Base-by-base conservation (phyloP, 306 rosid genomes). In the Argentina anserina region DNA sequence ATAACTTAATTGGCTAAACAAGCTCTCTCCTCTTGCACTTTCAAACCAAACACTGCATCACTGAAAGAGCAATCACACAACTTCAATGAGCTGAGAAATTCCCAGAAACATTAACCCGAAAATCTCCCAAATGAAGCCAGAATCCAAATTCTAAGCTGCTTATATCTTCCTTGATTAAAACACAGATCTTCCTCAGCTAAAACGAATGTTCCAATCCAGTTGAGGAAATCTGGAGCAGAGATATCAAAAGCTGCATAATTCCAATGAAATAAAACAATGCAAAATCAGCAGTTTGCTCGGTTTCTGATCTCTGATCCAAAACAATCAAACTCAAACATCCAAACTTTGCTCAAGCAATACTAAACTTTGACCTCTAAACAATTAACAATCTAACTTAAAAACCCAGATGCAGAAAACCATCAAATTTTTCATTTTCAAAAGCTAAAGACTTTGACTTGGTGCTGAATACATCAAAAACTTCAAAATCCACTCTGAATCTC, bases 391-490 rank as follows among this genome's bases (percentile, higher is more conserved):
- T 5, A 73, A 77, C 55, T n/a, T n/a, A 76, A 80, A 73, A 78
- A 67, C 79, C 68, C 79, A 74, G 81, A 65, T 53, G 61, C 50
- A 68, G 34, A 29, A 33, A 65, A 69, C 66, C 42, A 79, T 70
- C 70, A 28, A 40, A 75, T 77, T 78, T 58, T 60, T 41, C 28
- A 47, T 34, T n/a, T n/a, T 40, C 43, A 25, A 76, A 73, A 52
- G 75, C 29, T 55, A 81, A 23, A 83, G 75, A 76, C 86, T 84
- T 87, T 81, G 90, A 82, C 90, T 81, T 81, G 84, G 42, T 3
- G 76, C 72, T 80, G 49, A 71, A 80, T 80, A 79, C 79, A 70
- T 56, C 70, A n/a, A 50, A 67, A 78, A 74, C 28, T 42, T 74
- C 17, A 76, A 74, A 65, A 70, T 28, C 75, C 45, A 75, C 49